Evolutionary conservation across 331 rosid genomes (phyloP).

Genomic region (Pyrus hybrid): DNA sequence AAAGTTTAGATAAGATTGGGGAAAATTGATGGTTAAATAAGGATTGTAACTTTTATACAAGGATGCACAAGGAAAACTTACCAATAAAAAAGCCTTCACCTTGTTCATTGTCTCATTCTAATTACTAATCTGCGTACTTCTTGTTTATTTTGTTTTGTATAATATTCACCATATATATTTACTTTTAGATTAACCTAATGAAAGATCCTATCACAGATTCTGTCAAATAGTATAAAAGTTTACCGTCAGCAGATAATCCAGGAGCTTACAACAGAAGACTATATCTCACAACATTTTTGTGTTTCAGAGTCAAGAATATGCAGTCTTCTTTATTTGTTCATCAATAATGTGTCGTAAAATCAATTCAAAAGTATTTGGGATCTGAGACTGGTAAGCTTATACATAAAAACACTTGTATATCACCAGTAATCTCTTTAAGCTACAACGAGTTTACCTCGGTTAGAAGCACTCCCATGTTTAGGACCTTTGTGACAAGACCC

Average conservation of each 20-base stretch:
- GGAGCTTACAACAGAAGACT: neutral
- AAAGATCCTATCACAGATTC: neutral
- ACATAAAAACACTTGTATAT: neutral
- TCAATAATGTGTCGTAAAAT: neutral
- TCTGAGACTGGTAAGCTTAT: neutral
- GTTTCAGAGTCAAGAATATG: neutral
- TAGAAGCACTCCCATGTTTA: conserved; percentile 77
- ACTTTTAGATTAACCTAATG: neutral
- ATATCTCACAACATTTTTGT: neutral
- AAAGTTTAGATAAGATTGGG: neutral
- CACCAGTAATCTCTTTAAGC: neutral
- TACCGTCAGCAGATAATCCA: neutral
- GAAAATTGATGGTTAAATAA: neutral
- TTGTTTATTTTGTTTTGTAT: neutral
- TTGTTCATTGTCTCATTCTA: neutral
- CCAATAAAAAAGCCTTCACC: neutral
- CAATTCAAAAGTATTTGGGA: neutral
- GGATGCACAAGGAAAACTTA: neutral
- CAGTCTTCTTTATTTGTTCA: neutral
- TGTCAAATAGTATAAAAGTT: too few relatives aligned
- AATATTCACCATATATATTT: neutral
- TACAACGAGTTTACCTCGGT: conserved; percentile 55
- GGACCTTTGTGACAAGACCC: conserved; percentile 61
- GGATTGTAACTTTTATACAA: neutral
- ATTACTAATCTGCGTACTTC: neutral